A percentile compares a stretch with the other conserved stretches of the same genome.
Evolutionary conservation across 768 basidiomycete species (phyloP).

Genomic region (Agaricus sinodeliciosus): DNA sequence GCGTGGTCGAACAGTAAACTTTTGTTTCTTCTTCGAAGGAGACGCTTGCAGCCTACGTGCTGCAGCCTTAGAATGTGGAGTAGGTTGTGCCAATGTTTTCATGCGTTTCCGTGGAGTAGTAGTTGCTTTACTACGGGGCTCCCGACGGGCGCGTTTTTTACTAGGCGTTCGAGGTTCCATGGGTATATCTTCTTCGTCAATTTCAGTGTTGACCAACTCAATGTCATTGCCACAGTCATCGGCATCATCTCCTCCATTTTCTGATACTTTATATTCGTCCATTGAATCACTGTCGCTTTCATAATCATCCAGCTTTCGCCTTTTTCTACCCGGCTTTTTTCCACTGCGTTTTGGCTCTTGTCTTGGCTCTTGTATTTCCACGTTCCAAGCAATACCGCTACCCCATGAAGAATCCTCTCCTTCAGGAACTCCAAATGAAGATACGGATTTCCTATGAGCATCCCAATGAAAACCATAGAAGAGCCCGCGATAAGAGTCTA

Average conservation of each 20-base stretch:
- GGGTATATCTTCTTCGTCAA: conserved; percentile 30
- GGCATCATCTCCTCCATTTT: conserved; percentile 15
- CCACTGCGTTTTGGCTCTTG: conserved; percentile 6
- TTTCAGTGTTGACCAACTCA: conserved; percentile 13
- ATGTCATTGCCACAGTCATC: conserved; percentile 25
- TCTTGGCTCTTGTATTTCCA: conserved; percentile 20
- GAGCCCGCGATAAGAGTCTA: conserved; percentile 50
- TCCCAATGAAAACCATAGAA: conserved; percentile 63
- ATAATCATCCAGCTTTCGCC: conserved; percentile 15
- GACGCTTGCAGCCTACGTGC: conserved; percentile 37
- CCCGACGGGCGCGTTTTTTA: conserved; percentile 13
- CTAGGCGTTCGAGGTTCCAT: conserved; percentile 17
- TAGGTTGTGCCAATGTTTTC: conserved; percentile 50
- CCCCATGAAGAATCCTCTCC: conserved; percentile 25
- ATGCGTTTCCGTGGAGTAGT: conserved; percentile 15
- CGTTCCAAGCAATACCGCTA: conserved; percentile 41
- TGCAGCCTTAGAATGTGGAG: conserved; percentile 71
- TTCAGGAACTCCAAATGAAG: conserved; percentile 20
- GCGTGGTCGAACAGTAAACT: conserved; percentile 18
- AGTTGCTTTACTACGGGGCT: conserved; percentile 19
- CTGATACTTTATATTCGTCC: conserved; percentile 17
- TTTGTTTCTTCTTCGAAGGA: conserved; percentile 21
- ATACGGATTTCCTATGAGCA: conserved; percentile 33
- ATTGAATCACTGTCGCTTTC: conserved; percentile 22
- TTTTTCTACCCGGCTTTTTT: conserved; percentile 10